These are phyloP conservation scores for Tagetes patula DNA, from an alignment of 129 eudicot genomes.

Conservation along the genomic window DNA sequence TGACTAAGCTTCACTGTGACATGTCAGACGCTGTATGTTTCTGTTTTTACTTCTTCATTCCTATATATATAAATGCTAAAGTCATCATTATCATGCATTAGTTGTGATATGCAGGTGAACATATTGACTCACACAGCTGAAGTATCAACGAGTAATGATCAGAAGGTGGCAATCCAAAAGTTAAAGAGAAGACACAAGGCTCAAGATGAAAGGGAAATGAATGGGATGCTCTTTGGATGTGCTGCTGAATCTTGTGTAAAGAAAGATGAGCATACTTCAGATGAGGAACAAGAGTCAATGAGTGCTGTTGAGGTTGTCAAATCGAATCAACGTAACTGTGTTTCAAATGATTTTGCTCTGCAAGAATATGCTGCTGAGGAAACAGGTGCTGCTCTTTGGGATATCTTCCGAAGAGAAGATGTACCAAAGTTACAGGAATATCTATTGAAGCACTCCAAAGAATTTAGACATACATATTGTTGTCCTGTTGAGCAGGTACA, in stretches of 20 bases:
- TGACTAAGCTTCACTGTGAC: constrained; percentile 82
- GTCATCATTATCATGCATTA: constrained; percentile 7
- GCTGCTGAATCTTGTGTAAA: neutral
- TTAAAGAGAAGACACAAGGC: constrained; percentile 61
- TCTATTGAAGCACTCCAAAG: constrained; percentile 49
- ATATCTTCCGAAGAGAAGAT: constrained; percentile 80
- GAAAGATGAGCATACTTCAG: neutral
- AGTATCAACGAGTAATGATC: constrained; percentile 40
- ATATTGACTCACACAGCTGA: constrained; percentile 66
- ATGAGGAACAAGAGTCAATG: neutral
- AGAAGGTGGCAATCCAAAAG: constrained; percentile 42
- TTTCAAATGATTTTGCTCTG: constrained; percentile 3
- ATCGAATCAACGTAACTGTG: neutral
- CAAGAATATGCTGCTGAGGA: constrained; percentile 18
- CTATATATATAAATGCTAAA: neutral
- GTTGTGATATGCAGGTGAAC: constrained; percentile 54
- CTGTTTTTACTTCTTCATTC: neutral
- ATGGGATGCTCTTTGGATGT: constrained; percentile 6
- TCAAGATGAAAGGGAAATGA: constrained; percentile 58
- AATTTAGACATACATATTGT: constrained; percentile 66
- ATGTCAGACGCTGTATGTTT: constrained; percentile 86
- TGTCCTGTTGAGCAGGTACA: constrained; percentile 72
- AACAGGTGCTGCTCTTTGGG: constrained; percentile 73
- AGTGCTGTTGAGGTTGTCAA: neutral
- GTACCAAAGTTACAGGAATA: constrained; percentile 55